A percentile compares a stretch with the other conserved stretches of the same genome.
Evolutionary conservation across 106 monocot genomes (phyloP).

Genomic region (Acorus gramineus): DNA sequence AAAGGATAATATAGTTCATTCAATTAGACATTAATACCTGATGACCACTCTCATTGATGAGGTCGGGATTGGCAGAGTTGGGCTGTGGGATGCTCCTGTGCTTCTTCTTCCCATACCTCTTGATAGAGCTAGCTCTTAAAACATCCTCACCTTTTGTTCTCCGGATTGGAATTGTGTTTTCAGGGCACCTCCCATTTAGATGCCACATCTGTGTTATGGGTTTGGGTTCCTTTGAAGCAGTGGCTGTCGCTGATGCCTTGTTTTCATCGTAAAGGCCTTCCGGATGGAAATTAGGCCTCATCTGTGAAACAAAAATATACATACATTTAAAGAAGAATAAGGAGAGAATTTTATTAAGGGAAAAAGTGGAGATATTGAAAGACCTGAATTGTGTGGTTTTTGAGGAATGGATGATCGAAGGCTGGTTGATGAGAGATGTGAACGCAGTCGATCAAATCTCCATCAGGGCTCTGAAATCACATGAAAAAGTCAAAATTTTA

Average conservation of each 20-base stretch:
- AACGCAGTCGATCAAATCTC: slow-evolving; percentile 74
- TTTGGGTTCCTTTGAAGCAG: slow-evolving; percentile 3
- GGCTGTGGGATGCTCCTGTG: slow-evolving; percentile 39
- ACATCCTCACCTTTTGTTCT: slow-evolving; percentile 70
- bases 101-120: slow-evolving; percentile 72
- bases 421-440: slow-evolving; percentile 61
- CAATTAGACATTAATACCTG: slow-evolving; percentile 31
- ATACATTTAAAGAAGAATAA: background rate
- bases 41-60: slow-evolving; percentile 65
- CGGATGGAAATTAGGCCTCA: slow-evolving; percentile 73
- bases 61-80: slow-evolving; percentile 44
- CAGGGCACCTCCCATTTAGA: slow-evolving; percentile 62
- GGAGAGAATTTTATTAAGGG: background rate
- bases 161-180: slow-evolving; percentile 79
- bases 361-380: background rate
- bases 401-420: slow-evolving; percentile 79
- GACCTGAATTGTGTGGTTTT: slow-evolving; percentile 75
- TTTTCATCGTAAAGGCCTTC: slow-evolving; percentile 35
- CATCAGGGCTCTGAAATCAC: slow-evolving; percentile 64
- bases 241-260: slow-evolving; percentile 21
- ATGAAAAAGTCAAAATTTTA: background rate
- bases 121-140: slow-evolving; percentile 57
- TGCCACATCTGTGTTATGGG: slow-evolving; percentile 62
- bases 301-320: slow-evolving; percentile 19
- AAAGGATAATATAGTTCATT: background rate